Base-by-base conservation (phyloP, 2,329 filamentous ascomycete genomes). In the Xylariomycetidae sp. region DNA sequence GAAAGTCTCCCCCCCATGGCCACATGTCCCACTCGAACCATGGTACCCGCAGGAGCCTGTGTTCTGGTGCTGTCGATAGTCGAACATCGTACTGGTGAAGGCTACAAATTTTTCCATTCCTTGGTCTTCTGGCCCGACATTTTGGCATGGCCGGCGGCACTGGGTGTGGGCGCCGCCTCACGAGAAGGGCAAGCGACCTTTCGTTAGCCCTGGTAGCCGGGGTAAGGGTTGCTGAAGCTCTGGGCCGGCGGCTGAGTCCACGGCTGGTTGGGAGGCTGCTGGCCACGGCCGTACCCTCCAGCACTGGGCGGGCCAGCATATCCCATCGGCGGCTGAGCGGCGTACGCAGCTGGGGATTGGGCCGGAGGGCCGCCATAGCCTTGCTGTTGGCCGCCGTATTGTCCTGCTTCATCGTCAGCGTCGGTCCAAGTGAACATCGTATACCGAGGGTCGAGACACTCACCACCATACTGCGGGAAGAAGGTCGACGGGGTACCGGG, bases 391-490 rank as follows among this genome's bases (percentile, higher is more conserved):
- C 72, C 79, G 52, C 73, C 74, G 50, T 70, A 79, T 53, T 73
- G 71, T 35, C 61, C 69, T 67, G 39, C 34, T 33, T 44, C 38
- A 6, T 31, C 46, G 50, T 60, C 43, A 60, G 56, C 44, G 49
- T 35, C 52, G 67, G n/a, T n/a, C n/a, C n/a, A n/a, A n/a, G n/a
- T n/a, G n/a, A n/a, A n/a, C n/a, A n/a, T n/a, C n/a, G n/a, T n/a
- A n/a, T n/a, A n/a, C n/a, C n/a, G n/a, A n/a, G n/a, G 67, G 69
- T 68, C 71, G 67, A 52, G 72, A 70, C 82, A 79, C 71, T 63
- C 76, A 74, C 85, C 85, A 57, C 84, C 82, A 58, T 96, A 96
- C 65, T 96, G 92, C 47, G 90, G 88, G 62, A 95, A 96, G 69
- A 87, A 95, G 22, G 74, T 70, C 38, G 79, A 81, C 27, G 86